Evolutionary conservation across 1,284 basidiomycete genomes (phyloP), one percentile per base, ranked within the genome.

Genomic region (Taiwanofungus camphoratus): DNA sequence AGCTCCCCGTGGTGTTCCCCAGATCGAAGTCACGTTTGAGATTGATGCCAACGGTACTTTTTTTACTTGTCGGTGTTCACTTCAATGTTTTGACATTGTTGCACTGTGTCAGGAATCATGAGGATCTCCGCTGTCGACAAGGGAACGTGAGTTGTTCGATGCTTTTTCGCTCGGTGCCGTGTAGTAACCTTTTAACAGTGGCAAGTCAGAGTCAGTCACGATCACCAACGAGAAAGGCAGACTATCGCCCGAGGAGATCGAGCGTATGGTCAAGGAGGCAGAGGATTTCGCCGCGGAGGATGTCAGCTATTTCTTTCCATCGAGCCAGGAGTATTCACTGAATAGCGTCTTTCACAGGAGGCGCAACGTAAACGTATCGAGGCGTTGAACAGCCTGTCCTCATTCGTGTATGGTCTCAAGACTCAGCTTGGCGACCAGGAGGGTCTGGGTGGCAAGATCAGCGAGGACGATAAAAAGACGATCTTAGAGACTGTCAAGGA

Each of bases 1-100:
- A 30, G 89, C 94, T 1, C 93, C 94, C 50, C 91, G 92, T 51
- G 94, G 94, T 63, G 89, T 94, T 39, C 92, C 92, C 56, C 92
- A 95, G 57, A 92, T 95, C 46, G 92, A 95, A 67, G 92, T 96
- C 45, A 84, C 86, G 18, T 95, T 95, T 63, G 92, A 95, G 72
- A 87, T 95, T 63, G 92, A 95, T 59, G 87, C 88, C 59, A 92
- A 92, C 63, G 89, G 90, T 41, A 33, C 16, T 9, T 16, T 7
- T 8, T 16, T 7, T 16, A 33, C 18, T 27, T 7, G 26, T 27
- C 26, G 7, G 26, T 7, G 26, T 27, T 7, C 8, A 27, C 13
- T 27, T 13, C 13, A 27, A 27, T 13, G 26, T 8, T 27, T 7
- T 7, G 13, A 13, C n/a, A 5, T 18, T 26, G 20, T n/a, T 33